Evolutionary conservation across 768 basidiomycete genomes (phyloP), one percentile per base, ranked within the genome.

Genomic region (Boletus subparvulus): DNA sequence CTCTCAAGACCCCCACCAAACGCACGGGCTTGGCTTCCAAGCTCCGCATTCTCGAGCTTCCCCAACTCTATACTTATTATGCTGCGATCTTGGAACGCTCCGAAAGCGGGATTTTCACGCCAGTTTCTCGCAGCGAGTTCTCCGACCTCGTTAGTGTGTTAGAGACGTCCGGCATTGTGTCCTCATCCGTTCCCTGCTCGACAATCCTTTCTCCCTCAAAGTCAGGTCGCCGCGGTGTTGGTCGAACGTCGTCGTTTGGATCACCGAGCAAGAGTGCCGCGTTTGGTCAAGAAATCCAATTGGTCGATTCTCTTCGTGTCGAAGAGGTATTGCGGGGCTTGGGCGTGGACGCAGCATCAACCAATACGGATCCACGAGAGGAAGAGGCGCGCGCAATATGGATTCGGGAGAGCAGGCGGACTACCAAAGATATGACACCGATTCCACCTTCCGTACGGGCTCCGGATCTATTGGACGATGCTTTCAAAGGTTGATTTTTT

Each of bases 111-210:
- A 67, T 82, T 6, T 86, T 90, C 58, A 73, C 80, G 3, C 77
- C 87, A 4, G 88, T 87, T 2, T 88, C 86, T 11, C 79, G 88
- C 10, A 88, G 82, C 66, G 90, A 92, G 63, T 92, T 94, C 60
- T 75, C 78, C 0, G 91, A 94, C 61, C 76, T 93, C 4, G 65
- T 88, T 1, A 80, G 82, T 26, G 74, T 92, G 47, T 73, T 94
- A 37, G 91, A 94, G 71, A 88, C 87, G 4, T 78, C 82, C 8
- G 92, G 91, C 3, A 75, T 90, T 8, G 72, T 88, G 10, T 75
- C 78, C 0, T 61, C 59, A n/a, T 62, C 47, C 60, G 80, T 4
- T 73, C 12, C 74, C 69, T 52, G 67, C 58, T 50, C 67, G 50
- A 57, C 64, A 44, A 60, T 71, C 21, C 59, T 73, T 5, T 74